Base-by-base conservation (phyloP, 1,284 basidiomycete species). In the Cryptococcus sp. region DNA sequence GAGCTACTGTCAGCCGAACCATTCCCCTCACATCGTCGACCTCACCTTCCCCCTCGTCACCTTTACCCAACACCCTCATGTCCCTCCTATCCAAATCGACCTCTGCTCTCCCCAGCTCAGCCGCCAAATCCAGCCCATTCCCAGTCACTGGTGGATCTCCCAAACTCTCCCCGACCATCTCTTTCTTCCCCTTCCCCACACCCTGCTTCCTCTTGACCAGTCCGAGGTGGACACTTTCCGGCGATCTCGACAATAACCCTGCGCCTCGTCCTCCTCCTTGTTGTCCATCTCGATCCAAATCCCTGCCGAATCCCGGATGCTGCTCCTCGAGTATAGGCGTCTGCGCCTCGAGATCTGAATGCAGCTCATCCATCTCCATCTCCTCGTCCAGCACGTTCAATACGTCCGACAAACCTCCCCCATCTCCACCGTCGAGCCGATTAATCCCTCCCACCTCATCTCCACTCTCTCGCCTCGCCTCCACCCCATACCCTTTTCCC, bases 61-160 rank as follows among this genome's bases (percentile, higher is more conserved):
- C 60, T 48, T 64, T 58, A 6, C 51, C 58, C 2, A 59, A 45
- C 18, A 53, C 57, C 45, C 60, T 57, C 40, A 61, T 60, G n/a
- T 63, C 53, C 36, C 78, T 81, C 19, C 80, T 79, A 39, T 84
- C 69, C 19, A 82, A 80, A 59, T 86, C 84, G 63, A 85, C 86
- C 74, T 90, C 86, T 9, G 87, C 88, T 43, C 86, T 80, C 26
- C 88, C 89, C 47, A 95, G 80, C 71, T 95, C 91, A 43, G 87
- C 86, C 16, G 91, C 89, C 39, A 92, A 79, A 69, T 92, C 87
- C 47, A 90, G 78, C 18, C 88, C 88, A n/a, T 85, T 84, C 3
- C 86, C 85, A 51, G 85, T 84, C 59, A 88, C 85, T 14, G 85
- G 86, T 43, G 88, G 74, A 69, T 83, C 84, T 22, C 84, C 86